A percentile compares a stretch with the other conserved stretches of the same genome.
Conservation (phyloP, 768 basidiomycete species). For the Leccinum obscurum region DNA sequence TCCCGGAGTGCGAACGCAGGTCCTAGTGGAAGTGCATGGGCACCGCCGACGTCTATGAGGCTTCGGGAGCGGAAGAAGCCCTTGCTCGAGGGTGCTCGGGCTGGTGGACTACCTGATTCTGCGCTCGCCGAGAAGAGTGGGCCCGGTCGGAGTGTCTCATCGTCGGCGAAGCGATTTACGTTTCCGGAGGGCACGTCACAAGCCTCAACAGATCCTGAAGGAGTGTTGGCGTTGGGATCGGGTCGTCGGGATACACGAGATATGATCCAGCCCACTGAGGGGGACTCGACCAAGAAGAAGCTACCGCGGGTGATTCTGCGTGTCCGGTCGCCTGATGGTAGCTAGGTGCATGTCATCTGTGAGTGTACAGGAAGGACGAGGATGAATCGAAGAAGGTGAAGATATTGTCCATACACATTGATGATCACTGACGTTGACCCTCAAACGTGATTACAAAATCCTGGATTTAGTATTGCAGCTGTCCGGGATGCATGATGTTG, state of each 20-base stretch:
- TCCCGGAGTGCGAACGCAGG: not conserved
- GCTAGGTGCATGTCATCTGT: not conserved
- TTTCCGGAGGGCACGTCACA: not conserved
- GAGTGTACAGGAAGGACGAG: not conserved
- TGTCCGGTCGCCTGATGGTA: constrained; percentile 43
- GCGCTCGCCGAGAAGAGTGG: not conserved
- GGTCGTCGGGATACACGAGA: not conserved
- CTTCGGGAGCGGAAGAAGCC: constrained; percentile 50
- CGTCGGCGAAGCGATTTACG: not conserved
- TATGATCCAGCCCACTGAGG: constrained; percentile 5
- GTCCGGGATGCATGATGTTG: no score
- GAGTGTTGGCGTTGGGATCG: not conserved
- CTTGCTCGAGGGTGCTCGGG: not conserved
- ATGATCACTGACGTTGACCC: not conserved
- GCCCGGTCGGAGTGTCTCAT: constrained; percentile 10
- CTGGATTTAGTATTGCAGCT: no score
- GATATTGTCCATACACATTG: not conserved
- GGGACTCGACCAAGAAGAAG: constrained; percentile 44
- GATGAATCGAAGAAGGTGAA: not conserved
- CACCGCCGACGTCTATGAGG: constrained; percentile 31
- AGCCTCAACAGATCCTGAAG: not conserved
- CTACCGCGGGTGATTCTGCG: constrained; percentile 54
- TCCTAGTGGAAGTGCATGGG: not conserved
- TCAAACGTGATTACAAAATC: no score
- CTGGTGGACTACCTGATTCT: not conserved